phyloP scores from a whole-genome alignment of 805 yeast species.

The Grigorovia humatica region DNA sequence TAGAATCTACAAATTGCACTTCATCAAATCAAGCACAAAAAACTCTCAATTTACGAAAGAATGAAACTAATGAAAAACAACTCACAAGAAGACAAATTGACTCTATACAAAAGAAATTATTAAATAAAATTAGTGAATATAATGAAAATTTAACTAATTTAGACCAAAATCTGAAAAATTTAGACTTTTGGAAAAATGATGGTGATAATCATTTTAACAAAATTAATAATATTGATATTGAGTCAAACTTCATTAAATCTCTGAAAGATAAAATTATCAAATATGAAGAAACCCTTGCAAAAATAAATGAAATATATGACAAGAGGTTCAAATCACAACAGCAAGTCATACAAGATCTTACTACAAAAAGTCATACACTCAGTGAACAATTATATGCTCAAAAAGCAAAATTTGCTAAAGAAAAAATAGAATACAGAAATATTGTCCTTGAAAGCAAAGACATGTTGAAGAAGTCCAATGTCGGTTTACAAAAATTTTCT shows the following conservation, averaged over 20 bases:
- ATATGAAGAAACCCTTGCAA: background rate
- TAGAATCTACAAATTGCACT: background rate
- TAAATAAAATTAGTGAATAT: background rate
- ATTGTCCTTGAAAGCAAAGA: background rate
- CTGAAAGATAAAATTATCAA: background rate
- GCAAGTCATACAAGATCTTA: background rate
- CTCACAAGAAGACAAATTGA: background rate
- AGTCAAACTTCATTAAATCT: background rate
- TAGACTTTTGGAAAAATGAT: background rate
- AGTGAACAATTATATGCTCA: background rate
- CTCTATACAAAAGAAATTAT: background rate
- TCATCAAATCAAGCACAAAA: background rate
- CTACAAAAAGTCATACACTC: background rate
- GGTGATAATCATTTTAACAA: background rate
- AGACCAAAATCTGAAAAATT: background rate
- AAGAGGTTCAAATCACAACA: background rate
- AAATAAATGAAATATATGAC: background rate
- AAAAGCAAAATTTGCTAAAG: background rate
- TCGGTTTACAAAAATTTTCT: background rate
- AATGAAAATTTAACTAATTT: background rate
- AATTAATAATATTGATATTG: background rate
- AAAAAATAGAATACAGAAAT: background rate
- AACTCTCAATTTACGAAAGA: background rate
- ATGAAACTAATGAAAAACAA: background rate
- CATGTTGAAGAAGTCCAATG: background rate